Base-by-base conservation (phyloP, 306 rosid species). In the Cicer bijugum region DNA sequence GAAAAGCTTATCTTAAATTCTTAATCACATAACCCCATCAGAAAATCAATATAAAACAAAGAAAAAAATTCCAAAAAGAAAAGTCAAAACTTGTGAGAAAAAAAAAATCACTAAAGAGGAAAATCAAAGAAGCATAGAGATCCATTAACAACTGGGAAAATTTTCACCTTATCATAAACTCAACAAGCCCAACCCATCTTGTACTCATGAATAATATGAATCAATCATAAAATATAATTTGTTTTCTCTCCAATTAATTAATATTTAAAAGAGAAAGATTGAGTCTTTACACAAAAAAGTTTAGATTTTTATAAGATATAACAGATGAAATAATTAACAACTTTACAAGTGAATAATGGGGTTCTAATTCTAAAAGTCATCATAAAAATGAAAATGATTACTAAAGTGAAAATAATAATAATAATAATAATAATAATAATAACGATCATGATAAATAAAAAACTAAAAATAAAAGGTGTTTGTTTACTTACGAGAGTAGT, bases 331-430 rank as follows among this genome's bases (percentile, higher is more conserved):
- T 78, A 57, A 78, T 81, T 66, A 65, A 28, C 16, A 14, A 66
- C 88, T 84, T 81, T 75, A 74, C 19, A 23, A 6, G 37, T 28
- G 66, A 57, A 65, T 71, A 66, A 81, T 75, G 73, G 71, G 79
- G 64, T 55, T 20, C 11, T 9, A 56, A 35, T 76, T 71, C 48
- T 59, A 74, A 69, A 46, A 19, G 78, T 17, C 14, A 53, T 62
- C 33, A 28, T 28, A 28, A 28, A 50, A 14, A 8, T 12, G 55
- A 15, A 17, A 66, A 75, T 68, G 67, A 65, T 17, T 17, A 28
- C 0, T 28, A 40, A 67, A 69, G 75, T 6, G 19, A 45, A 15
- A 17, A 4, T 23, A 23, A 23, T 23, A 23, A 42, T 6, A 42
- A 64, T 11, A 14, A 67, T 19, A 19, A 19, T 19, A 17, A 4